Evolutionary conservation across 208 protist species (phyloP).

Genomic region (Wallacemonas sp.): DNA sequence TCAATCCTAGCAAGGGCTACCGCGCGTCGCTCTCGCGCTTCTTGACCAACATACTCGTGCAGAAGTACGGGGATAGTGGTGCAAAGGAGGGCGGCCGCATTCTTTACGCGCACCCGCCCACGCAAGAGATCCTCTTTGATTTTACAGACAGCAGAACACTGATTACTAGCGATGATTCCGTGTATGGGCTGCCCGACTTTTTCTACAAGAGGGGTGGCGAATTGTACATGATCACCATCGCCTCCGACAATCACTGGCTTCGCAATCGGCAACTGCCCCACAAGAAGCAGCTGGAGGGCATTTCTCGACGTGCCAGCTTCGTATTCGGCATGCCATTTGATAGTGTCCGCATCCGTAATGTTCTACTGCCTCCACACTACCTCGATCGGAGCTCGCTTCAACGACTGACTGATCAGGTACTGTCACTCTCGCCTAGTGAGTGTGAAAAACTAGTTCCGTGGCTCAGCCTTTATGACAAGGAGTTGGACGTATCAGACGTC

Average conservation of each 20-base stretch:
- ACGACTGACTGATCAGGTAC: slow-evolving; percentile 53
- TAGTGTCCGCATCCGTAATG: slow-evolving; percentile 61
- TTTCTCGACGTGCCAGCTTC: slow-evolving; percentile 73
- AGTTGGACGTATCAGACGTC: slow-evolving; percentile 67
- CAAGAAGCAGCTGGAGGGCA: slow-evolving; percentile 80
- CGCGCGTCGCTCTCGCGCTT: slow-evolving; percentile 55
- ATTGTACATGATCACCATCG: slow-evolving; percentile 79
- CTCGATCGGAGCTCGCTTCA: slow-evolving; percentile 64
- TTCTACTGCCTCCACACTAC: slow-evolving; percentile 76
- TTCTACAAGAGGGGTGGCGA: slow-evolving; percentile 62
- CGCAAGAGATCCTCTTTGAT: slow-evolving; percentile 72
- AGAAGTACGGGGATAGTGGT: slow-evolving; percentile 21
- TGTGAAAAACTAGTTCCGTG: slow-evolving; percentile 40
- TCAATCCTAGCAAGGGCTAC: slow-evolving; percentile 67
- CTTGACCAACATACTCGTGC: slow-evolving; percentile 29
- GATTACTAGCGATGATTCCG: slow-evolving; percentile 56
- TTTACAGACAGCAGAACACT: slow-evolving; percentile 55
- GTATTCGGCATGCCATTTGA: slow-evolving; percentile 75
- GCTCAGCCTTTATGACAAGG: slow-evolving; percentile 64
- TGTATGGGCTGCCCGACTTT: slow-evolving; percentile 79
- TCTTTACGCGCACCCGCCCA: slow-evolving; percentile 28
- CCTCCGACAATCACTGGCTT: slow-evolving; percentile 80
- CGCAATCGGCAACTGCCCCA: slow-evolving; percentile 81
- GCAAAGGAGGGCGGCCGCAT: slow-evolving; percentile 25
- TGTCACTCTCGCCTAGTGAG: slow-evolving; percentile 14